Conservation (phyloP, 208 protist species). For the Trypanosoma theileri region DNA sequence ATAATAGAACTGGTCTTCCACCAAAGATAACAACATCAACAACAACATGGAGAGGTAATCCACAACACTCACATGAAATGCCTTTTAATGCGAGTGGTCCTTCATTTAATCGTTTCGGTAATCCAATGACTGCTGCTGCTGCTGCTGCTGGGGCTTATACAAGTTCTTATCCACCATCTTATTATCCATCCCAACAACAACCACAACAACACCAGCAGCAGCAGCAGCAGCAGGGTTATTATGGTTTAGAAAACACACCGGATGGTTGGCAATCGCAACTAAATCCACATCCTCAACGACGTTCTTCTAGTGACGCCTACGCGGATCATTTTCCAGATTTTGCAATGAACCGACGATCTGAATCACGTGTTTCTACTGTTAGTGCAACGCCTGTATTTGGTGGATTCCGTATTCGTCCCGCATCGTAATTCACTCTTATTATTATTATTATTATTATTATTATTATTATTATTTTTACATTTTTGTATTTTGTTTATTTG, state of each 20-base stretch:
- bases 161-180: not conserved
- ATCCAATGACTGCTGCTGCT: not conserved
- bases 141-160: no score
- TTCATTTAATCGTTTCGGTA: constrained; percentile 8
- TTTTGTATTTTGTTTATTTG: constrained; percentile 9
- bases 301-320: not conserved
- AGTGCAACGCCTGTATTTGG: constrained; percentile 26
- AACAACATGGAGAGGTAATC: not conserved
- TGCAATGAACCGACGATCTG: constrained; percentile 13
- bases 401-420: constrained; percentile 25
- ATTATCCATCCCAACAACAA: not conserved
- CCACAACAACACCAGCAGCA: not conserved
- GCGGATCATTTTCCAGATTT: constrained; percentile 11
- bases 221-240: constrained; percentile 1
- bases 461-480: constrained; percentile 1
- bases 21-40: not conserved
- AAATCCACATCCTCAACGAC: no score
- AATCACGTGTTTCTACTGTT: constrained; percentile 12
- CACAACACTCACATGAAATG: constrained; percentile 6
- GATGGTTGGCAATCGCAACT: not conserved
- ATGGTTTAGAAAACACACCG: not conserved
- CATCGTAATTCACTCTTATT: constrained; percentile 8
- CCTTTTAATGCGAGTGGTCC: not conserved
- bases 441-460: not conserved
- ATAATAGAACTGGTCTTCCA: not conserved